Base-by-base conservation (phyloP, 2,329 filamentous ascomycete species). In the Xylariaceae sp. region DNA sequence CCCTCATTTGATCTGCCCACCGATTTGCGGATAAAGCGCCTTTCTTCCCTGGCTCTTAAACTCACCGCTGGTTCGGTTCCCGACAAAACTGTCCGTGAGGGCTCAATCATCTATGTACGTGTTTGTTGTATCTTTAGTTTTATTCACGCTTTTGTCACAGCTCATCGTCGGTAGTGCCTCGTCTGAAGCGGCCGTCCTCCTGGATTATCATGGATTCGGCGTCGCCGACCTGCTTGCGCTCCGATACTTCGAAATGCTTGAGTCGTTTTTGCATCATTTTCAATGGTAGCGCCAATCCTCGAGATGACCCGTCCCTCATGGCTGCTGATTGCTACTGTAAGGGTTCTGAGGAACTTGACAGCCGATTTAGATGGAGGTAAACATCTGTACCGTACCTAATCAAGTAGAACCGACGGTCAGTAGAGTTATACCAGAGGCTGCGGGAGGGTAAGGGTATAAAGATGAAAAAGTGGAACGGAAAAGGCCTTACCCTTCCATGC, bases 271-370 rank as follows among this genome's bases (percentile, higher is more conserved):
- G 83, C 73, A 86, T 74, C 67, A 74, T 74, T 65, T 73, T 77
- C 64, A 71, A 84, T 68, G 76, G 76, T 65, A 78, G 70, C 68
- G 83, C 77, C 83, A 86, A 80, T 86, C 83, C 84, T 84, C 78
- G 84, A 73, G 79, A 74, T 68, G 72, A 69, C 67, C 80, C 81
- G 74, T 85, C 87, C 82, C 87, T 90, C 86, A 85, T 91, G 87
- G 89, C 87, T 80, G 87, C 85, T 91, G 83, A 82, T 83, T 85
- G 80, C 82, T 94, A 97, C 89, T 96, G 92, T 50, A 99, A 79
- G 62, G 94, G 94, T 73, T 99, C 94, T 30, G 91, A 96, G 39
- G 90, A 96, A 62, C 90, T 96, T 43, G 91, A 96, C 30, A 99
- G 81, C 53, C 94, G 85, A 76, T 99, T 99, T 49, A 99, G 84